phyloP scores from a whole-genome alignment of 2,329 filamentous ascomycete genomes.

The Drechslera avenae region DNA sequence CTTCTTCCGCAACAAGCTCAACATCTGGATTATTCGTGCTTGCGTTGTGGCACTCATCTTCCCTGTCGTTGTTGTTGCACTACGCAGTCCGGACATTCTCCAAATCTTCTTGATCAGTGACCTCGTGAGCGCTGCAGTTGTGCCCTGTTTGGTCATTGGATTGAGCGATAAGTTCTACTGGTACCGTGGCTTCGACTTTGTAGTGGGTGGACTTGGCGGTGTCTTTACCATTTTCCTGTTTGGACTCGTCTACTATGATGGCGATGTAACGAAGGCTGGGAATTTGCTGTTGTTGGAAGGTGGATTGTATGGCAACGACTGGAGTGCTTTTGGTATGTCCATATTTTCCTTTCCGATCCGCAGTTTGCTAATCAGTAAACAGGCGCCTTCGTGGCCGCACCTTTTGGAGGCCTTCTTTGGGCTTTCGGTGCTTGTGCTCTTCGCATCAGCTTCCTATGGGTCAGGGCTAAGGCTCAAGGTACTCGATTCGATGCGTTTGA shows the following conservation, averaged over 20 bases:
- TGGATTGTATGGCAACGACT: constrained; percentile 77
- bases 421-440: constrained; percentile 66
- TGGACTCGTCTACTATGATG: constrained; percentile 77
- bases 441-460: constrained; percentile 65
- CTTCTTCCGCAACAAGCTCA: constrained; percentile 79
- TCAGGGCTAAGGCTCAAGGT: constrained; percentile 62
- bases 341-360: not conserved
- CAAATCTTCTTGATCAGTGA: constrained; percentile 85
- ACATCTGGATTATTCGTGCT: constrained; percentile 73
- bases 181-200: constrained; percentile 81
- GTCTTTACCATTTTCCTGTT: constrained; percentile 82
- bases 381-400: constrained; percentile 77
- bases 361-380: constrained; percentile 9
- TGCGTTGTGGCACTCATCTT: constrained; percentile 74
- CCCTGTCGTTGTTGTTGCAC: constrained; percentile 73
- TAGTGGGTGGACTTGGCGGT: constrained; percentile 77
- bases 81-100: constrained; percentile 74
- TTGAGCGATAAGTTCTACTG: constrained; percentile 68
- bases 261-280: constrained; percentile 65
- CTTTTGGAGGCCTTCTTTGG: constrained; percentile 75
- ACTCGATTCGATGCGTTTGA: constrained; percentile 71
- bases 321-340: constrained; percentile 72
- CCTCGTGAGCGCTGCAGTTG: constrained; percentile 74
- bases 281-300: constrained; percentile 73
- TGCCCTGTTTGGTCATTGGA: constrained; percentile 77